Percentiles rank a stretch among this genome's conserved stretches.
Conservation (phyloP, 768 basidiomycete species). For the Thelephora ganbajun region DNA sequence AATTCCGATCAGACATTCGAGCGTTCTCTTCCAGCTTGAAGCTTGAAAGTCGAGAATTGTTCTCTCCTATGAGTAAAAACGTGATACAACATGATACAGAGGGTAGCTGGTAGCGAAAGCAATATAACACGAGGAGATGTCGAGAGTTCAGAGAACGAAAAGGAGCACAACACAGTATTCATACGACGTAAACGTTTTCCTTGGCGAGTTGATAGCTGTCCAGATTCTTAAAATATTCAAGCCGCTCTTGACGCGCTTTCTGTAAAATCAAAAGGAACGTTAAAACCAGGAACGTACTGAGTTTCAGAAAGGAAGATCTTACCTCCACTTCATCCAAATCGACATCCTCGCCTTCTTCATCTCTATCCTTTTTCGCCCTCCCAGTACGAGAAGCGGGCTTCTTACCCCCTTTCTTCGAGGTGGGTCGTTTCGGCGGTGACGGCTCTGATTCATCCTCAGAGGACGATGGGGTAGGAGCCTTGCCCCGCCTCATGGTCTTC, state of each 20-base stretch:
- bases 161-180: conserved; percentile 10
- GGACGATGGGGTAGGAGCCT: too few species aligned
- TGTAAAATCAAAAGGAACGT: conserved; percentile 3
- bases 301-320: background rate
- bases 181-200: conserved; percentile 46
- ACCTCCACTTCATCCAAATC: background rate
- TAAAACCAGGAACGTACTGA: too few species aligned
- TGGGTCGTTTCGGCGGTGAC: background rate
- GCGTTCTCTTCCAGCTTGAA: too few species aligned
- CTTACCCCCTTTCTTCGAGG: background rate
- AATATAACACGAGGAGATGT: background rate
- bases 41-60: too few species aligned
- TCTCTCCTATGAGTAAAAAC: too few species aligned
- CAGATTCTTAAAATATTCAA: conserved; percentile 39
- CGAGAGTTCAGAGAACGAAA: background rate
- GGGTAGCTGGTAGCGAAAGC: background rate
- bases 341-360: background rate
- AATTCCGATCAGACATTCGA: too few species aligned
- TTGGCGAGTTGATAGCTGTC: conserved; percentile 39
- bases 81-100: too few species aligned
- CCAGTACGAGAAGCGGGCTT: background rate
- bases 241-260: conserved; percentile 30
- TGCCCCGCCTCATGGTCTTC: too few species aligned
- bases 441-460: background rate
- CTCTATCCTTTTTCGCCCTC: background rate